Percentiles rank a stretch among this genome's conserved stretches.
Conservation (phyloP, 371 early-diverging fungal genomes). For the Nematocida homosporus region DNA sequence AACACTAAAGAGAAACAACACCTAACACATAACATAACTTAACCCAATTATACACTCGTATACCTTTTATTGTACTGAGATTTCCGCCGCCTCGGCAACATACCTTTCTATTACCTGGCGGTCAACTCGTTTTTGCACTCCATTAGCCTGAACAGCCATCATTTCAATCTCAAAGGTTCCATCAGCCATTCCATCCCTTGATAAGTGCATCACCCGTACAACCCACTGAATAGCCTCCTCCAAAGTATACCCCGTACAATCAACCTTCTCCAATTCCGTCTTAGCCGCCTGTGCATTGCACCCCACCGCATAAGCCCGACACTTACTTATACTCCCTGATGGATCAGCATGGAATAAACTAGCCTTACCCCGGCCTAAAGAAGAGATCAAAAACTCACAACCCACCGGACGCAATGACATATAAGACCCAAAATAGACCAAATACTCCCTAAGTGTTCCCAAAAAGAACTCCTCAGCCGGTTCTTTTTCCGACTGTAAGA, state of each 20-base stretch:
- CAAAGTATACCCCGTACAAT: slow-evolving; percentile 13
- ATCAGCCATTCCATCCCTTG: slow-evolving; percentile 65
- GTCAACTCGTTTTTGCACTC: slow-evolving; percentile 33
- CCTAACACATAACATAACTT: too few relatives aligned
- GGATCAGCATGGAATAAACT: slow-evolving; percentile 58
- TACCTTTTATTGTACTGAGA: not conserved
- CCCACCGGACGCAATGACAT: slow-evolving; percentile 62
- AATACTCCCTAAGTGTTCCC: slow-evolving; percentile 24
- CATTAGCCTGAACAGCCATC: slow-evolving; percentile 43
- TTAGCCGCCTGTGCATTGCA: slow-evolving; percentile 63
- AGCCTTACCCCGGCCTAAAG: slow-evolving; percentile 42
- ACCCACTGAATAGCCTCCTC: slow-evolving; percentile 61
- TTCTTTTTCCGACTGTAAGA: slow-evolving; percentile 19
- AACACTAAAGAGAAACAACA: too few relatives aligned
- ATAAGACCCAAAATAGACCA: slow-evolving; percentile 59
- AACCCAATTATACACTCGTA: too few relatives aligned
- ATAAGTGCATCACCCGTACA: slow-evolving; percentile 61
- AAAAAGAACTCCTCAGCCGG: slow-evolving; percentile 45
- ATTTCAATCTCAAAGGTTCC: slow-evolving; percentile 66
- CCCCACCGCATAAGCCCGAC: slow-evolving; percentile 62
- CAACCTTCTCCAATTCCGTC: slow-evolving; percentile 68
- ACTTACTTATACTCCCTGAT: slow-evolving; percentile 54
- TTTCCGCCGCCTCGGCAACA: slow-evolving; percentile 60
- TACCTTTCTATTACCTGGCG: slow-evolving; percentile 30
- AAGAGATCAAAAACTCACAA: slow-evolving; percentile 59